Evolutionary conservation across 2,329 filamentous ascomycete genomes (phyloP).

Genomic region (Colletotrichum orbiculare): DNA sequence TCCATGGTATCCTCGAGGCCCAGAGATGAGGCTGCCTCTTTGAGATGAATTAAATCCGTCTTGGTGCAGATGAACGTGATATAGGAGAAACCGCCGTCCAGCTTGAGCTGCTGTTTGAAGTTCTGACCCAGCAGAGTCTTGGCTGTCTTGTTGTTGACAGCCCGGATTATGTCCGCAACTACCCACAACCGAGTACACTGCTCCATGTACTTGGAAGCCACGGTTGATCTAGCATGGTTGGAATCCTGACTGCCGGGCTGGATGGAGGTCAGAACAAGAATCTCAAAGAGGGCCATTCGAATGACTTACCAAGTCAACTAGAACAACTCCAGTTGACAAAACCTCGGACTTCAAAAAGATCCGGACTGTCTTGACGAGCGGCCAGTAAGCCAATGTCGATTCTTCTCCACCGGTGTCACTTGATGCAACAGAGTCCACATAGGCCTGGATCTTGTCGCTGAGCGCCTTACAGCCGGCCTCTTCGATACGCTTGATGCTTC

Average conservation of each 20-base stretch:
- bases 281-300: neutral
- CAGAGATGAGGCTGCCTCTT: constrained; percentile 49
- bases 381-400: constrained; percentile 52
- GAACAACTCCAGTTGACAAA: constrained; percentile 48
- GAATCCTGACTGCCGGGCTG: constrained; percentile 68
- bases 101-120: constrained; percentile 69
- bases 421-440: constrained; percentile 20
- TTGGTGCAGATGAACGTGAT: constrained; percentile 73
- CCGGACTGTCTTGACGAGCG: constrained; percentile 63
- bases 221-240: constrained; percentile 67
- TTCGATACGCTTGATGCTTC: constrained; percentile 1
- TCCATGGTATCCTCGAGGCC: constrained; percentile 24
- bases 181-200: constrained; percentile 70
- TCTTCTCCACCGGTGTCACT: neutral
- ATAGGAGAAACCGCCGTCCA: constrained; percentile 63
- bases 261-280: constrained; percentile 26
- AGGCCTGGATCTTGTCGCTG: constrained; percentile 14
- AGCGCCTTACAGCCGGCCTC: constrained; percentile 1
- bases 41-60: constrained; percentile 65
- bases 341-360: constrained; percentile 48
- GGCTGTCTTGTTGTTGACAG: constrained; percentile 69
- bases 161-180: constrained; percentile 69
- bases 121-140: constrained; percentile 65
- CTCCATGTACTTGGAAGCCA: constrained; percentile 70
- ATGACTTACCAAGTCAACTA: constrained; percentile 57